Conservation (phyloP, 1,139 yeast species). For the Kazachstania sp. region DNA sequence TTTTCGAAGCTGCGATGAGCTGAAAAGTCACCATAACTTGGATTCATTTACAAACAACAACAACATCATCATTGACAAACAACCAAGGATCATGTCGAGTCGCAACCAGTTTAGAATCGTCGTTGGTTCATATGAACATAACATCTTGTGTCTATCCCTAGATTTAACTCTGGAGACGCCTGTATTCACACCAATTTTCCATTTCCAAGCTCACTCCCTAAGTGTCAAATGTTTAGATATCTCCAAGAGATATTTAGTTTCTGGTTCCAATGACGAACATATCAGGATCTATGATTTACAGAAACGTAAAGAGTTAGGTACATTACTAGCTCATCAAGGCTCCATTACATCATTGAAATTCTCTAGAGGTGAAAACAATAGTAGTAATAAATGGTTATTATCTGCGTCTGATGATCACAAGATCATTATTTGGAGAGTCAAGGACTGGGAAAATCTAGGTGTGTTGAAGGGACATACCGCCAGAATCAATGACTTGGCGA, state of each 20-base stretch:
- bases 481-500: conserved; percentile 69
- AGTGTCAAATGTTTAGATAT: conserved; percentile 79
- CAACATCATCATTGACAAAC: too few relatives aligned
- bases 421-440: conserved; percentile 86
- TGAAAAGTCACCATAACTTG: too few relatives aligned
- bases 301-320: conserved; percentile 88
- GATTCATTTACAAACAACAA: too few relatives aligned
- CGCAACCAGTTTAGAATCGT: conserved; percentile 57
- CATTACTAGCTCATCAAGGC: conserved; percentile 82
- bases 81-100: too few relatives aligned
- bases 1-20: too few relatives aligned
- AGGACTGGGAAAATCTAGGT: conserved; percentile 93
- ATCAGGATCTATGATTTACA: conserved; percentile 90
- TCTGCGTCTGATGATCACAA: conserved; percentile 90
- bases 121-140: conserved; percentile 95
- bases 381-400: conserved; percentile 71
- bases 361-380: conserved; percentile 39
- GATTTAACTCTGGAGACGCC: conserved; percentile 43
- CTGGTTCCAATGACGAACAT: conserved; percentile 95
- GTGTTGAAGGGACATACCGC: conserved; percentile 79
- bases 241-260: conserved; percentile 77
- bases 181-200: conserved; percentile 86
- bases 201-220: conserved; percentile 87
- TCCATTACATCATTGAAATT: conserved; percentile 71
- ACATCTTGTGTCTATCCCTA: conserved; percentile 73